Conservation (phyloP, 2,329 filamentous ascomycete genomes). For the Westerdykella aurantiaca region DNA sequence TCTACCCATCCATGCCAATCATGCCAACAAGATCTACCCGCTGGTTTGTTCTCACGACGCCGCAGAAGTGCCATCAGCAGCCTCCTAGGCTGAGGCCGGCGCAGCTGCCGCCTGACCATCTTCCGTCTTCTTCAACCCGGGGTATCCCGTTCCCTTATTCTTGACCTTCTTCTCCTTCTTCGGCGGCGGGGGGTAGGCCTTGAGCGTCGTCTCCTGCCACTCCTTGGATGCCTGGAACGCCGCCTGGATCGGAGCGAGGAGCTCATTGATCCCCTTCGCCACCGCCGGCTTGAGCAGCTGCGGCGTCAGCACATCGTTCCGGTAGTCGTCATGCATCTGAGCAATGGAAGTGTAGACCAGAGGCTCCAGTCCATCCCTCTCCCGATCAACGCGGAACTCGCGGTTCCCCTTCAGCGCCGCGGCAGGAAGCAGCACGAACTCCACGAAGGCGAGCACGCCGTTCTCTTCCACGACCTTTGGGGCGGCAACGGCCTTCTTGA, state of each 20-base stretch:
- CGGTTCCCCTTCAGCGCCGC: slow-evolving; percentile 54
- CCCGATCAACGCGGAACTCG: slow-evolving; percentile 57
- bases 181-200: slow-evolving; percentile 72
- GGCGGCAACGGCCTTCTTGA: slow-evolving; percentile 71
- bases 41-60: too few species aligned
- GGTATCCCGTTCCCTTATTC: slow-evolving; percentile 56
- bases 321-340: slow-evolving; percentile 74
- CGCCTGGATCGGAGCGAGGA: slow-evolving; percentile 71
- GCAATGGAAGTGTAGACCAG: slow-evolving; percentile 73
- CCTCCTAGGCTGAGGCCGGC: neutral
- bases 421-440: slow-evolving; percentile 79
- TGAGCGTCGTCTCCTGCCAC: slow-evolving; percentile 71
- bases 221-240: slow-evolving; percentile 65
- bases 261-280: slow-evolving; percentile 62
- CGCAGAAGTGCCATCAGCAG: neutral
- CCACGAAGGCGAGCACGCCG: slow-evolving; percentile 77
- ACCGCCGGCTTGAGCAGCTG: slow-evolving; percentile 85
- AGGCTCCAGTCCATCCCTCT: slow-evolving; percentile 63
- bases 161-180: slow-evolving; percentile 68
- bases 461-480: slow-evolving; percentile 77
- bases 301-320: slow-evolving; percentile 73
- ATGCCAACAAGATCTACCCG: too few species aligned
- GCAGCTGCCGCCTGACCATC: neutral
- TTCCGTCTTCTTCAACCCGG: neutral
- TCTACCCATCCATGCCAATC: too few species aligned